Evolutionary conservation across 495 filamentous ascomycete genomes (phyloP).

Genomic region (Aspergillus affinis): DNA sequence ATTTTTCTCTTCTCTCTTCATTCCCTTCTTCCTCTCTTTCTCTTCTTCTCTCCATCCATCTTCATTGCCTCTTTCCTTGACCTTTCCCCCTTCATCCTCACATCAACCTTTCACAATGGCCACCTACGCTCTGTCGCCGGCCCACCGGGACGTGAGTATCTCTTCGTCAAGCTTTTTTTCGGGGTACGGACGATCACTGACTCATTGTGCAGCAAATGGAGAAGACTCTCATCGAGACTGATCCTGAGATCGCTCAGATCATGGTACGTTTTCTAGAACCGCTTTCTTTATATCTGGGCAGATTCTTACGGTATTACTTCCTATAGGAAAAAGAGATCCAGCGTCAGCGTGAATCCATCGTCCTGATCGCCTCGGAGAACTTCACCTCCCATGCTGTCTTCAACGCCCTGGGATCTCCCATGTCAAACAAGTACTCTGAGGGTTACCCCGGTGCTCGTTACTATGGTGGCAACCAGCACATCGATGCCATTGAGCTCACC

Average conservation of each 20-base stretch:
- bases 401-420: conserved; percentile 92
- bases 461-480: conserved; percentile 99
- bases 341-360: conserved; percentile 96
- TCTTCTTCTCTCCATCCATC: conserved; percentile 8
- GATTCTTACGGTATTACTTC: conserved; percentile 1
- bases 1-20: conserved; percentile 1
- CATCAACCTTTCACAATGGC: conserved; percentile 43
- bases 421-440: conserved; percentile 99
- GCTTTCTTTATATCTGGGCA: conserved; percentile 3
- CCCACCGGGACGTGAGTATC: conserved; percentile 80
- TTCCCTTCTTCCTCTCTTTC: conserved; percentile 7
- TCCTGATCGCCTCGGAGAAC: conserved; percentile 98
- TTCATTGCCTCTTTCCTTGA: conserved; percentile 13
- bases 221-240: conserved; percentile 76
- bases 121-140: conserved; percentile 81
- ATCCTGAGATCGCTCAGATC: conserved; percentile 89
- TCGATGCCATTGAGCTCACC: conserved; percentile 90
- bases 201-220: conserved; percentile 78
- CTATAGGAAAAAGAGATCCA: conserved; percentile 85
- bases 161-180: conserved; percentile 4
- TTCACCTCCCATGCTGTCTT: conserved; percentile 97
- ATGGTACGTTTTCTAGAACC: conserved; percentile 76
- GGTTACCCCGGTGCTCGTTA: conserved; percentile 98
- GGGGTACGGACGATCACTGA: conserved; percentile 40
- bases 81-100: conserved; percentile 16